Conservation (phyloP, 2,329 filamentous ascomycete genomes). For the Nannizzia gypsea region DNA sequence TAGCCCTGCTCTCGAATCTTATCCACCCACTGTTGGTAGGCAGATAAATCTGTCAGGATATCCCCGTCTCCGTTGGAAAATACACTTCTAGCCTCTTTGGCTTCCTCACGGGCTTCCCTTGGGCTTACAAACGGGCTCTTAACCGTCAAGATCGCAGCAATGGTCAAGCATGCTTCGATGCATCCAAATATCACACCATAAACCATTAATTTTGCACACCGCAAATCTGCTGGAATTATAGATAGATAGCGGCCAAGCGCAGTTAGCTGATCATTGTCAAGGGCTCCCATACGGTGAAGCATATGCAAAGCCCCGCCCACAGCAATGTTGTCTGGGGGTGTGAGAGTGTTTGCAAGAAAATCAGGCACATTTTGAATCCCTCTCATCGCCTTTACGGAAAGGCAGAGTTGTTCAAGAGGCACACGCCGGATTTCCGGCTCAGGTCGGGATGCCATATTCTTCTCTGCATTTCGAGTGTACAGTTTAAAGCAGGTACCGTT, state of each 20-base stretch:
- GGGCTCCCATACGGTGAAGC: conserved; percentile 72
- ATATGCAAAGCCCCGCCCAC: conserved; percentile 75
- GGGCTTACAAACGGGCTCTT: conserved; percentile 79
- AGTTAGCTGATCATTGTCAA: conserved; percentile 76
- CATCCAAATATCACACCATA: conserved; percentile 91
- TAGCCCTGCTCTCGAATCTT: conserved; percentile 41
- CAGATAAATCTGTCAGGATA: conserved; percentile 72
- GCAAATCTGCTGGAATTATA: conserved; percentile 84
- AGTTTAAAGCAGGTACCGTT: conserved; percentile 91
- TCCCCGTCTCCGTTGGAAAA: conserved; percentile 77
- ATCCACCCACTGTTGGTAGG: conserved; percentile 72
- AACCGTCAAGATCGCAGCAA: conserved; percentile 84
- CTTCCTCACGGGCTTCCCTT: conserved; percentile 67
- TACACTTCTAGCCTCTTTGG: conserved; percentile 59
- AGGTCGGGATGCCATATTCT: conserved; percentile 71
- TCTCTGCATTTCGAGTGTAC: conserved; percentile 75
- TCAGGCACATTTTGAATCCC: conserved; percentile 67
- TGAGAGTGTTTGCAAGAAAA: conserved; percentile 78
- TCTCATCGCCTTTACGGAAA: conserved; percentile 84
- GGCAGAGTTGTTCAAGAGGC: conserved; percentile 82
- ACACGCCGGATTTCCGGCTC: conserved; percentile 91
- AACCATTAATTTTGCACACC: conserved; percentile 89
- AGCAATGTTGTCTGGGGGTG: conserved; percentile 72
- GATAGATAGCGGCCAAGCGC: conserved; percentile 87
- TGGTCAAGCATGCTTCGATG: conserved; percentile 74